A percentile compares a stretch with the other conserved stretches of the same genome.
Conservation (phyloP, 148 eudicot species). For the Vaccinium macrocarpon region DNA sequence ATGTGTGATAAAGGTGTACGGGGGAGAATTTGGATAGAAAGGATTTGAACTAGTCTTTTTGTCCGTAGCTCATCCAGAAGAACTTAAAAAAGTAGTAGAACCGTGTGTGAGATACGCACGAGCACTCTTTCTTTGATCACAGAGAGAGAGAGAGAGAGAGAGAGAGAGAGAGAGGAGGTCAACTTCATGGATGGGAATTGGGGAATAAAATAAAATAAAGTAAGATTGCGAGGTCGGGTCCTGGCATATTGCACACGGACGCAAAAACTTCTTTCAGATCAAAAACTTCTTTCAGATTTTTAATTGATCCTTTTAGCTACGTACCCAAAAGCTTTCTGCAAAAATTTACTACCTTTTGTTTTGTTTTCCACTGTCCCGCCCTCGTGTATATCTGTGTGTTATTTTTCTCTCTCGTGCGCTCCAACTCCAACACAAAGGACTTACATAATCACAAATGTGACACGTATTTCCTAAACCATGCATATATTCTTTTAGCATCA, state of each 20-base stretch:
- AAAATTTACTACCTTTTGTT: background rate
- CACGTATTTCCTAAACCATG: background rate
- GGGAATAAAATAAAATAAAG: background rate
- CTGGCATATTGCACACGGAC: background rate
- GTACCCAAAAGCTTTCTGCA: background rate
- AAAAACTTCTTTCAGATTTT: background rate
- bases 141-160: too few relatives aligned
- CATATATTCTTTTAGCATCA: background rate
- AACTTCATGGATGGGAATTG: background rate
- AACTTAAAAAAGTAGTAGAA: background rate
- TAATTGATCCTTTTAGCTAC: background rate
- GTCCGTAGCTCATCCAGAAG: background rate
- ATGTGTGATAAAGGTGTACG: background rate
- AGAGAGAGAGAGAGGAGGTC: background rate
- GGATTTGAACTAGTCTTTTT: background rate
- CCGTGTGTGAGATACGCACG: background rate
- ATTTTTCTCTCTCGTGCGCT: background rate
- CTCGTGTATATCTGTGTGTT: too few relatives aligned
- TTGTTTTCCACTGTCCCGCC: background rate
- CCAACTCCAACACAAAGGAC: background rate
- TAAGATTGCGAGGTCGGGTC: background rate
- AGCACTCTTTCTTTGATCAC: background rate
- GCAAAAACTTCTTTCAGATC: background rate
- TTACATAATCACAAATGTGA: background rate
- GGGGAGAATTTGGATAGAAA: background rate